phyloP scores from a whole-genome alignment of 2,329 filamentous ascomycete species.

The Chrysoporthe cubensis region DNA sequence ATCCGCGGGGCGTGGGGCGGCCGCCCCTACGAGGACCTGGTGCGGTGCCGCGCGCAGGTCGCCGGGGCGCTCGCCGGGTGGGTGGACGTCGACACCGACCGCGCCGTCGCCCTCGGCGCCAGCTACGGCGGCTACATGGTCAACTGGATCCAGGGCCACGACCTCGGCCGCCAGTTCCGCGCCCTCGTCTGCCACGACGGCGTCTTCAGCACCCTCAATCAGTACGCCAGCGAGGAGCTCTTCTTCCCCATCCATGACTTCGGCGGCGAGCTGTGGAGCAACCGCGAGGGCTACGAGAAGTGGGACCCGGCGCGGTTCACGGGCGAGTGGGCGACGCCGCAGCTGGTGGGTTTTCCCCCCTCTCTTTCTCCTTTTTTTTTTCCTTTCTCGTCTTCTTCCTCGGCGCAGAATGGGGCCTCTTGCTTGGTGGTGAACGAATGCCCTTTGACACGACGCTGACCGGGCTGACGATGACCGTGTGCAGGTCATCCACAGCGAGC shows the following conservation, averaged over 20 bases:
- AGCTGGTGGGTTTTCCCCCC: slow-evolving; percentile 63
- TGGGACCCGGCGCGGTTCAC: slow-evolving; percentile 71
- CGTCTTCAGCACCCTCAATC: slow-evolving; percentile 72
- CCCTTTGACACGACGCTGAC: slow-evolving; percentile 1
- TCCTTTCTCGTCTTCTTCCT: too few relatives aligned
- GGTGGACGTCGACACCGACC: slow-evolving; percentile 68
- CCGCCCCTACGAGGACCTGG: slow-evolving; percentile 80
- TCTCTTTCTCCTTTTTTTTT: too few relatives aligned
- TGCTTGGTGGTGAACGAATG: not conserved
- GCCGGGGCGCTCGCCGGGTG: slow-evolving; percentile 67
- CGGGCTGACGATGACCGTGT: not conserved
- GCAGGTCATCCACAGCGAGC: slow-evolving; percentile 68
- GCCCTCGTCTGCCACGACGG: slow-evolving; percentile 89
- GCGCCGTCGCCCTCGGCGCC: slow-evolving; percentile 75
- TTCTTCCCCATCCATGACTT: slow-evolving; percentile 74
- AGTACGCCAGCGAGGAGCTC: slow-evolving; percentile 69
- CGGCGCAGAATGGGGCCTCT: not conserved
- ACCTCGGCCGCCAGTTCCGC: slow-evolving; percentile 81
- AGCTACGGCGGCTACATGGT: slow-evolving; percentile 79
- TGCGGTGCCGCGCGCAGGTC: slow-evolving; percentile 76
- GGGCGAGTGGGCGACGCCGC: slow-evolving; percentile 80
- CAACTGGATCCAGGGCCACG: slow-evolving; percentile 90
- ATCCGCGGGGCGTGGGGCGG: slow-evolving; percentile 86
- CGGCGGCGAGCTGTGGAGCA: slow-evolving; percentile 64
- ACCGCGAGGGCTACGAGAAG: slow-evolving; percentile 65